Percentiles rank a stretch among this genome's conserved stretches.
These are phyloP conservation scores for Coniochaeta hoffmannii DNA, from an alignment of 2,329 filamentous ascomycete species.

Conservation along the genomic window DNA sequence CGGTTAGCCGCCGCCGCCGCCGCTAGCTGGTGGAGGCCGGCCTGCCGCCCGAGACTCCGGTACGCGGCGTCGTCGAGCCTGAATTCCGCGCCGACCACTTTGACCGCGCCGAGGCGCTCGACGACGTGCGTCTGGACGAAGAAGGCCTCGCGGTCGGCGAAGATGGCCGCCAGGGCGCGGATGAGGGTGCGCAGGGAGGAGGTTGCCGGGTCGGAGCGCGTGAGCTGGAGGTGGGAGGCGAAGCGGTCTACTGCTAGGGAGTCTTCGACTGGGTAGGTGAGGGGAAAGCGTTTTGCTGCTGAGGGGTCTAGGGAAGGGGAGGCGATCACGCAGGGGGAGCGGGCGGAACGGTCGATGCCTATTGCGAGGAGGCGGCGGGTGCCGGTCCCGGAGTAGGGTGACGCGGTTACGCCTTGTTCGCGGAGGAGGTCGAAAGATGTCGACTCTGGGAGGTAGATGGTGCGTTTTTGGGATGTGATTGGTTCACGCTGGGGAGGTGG, in stretches of 20 bases:
- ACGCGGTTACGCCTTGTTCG: constrained; percentile 36
- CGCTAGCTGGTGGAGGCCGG: constrained; percentile 28
- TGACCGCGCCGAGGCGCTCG: constrained; percentile 12
- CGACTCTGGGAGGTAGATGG: constrained; percentile 46
- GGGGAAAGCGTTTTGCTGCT: constrained; percentile 49
- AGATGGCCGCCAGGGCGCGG: constrained; percentile 43
- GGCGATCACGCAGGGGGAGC: constrained; percentile 56
- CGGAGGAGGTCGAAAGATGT: constrained; percentile 50
- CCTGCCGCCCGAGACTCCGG: constrained; percentile 26
- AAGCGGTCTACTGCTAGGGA: constrained; percentile 31
- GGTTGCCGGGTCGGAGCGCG: constrained; percentile 37
- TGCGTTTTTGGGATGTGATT: constrained; percentile 32
- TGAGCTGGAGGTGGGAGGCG: constrained; percentile 44
- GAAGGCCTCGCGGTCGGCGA: constrained; percentile 38
- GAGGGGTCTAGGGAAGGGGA: constrained; percentile 38
- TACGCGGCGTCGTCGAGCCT: constrained; percentile 39
- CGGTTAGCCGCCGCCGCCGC: constrained; percentile 20
- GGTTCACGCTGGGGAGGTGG: too few species aligned
- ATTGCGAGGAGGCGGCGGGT: constrained; percentile 50
- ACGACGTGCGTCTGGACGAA: constrained; percentile 31
- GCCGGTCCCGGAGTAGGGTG: constrained; percentile 24
- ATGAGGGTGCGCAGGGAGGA: constrained; percentile 41
- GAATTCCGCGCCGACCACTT: constrained; percentile 32
- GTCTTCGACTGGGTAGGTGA: constrained; percentile 40
- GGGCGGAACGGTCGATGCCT: constrained; percentile 54